Evolutionary conservation across 2,329 filamentous ascomycete genomes (phyloP), one percentile per base, ranked within the genome.

Genomic region (Fusarium concolor): DNA sequence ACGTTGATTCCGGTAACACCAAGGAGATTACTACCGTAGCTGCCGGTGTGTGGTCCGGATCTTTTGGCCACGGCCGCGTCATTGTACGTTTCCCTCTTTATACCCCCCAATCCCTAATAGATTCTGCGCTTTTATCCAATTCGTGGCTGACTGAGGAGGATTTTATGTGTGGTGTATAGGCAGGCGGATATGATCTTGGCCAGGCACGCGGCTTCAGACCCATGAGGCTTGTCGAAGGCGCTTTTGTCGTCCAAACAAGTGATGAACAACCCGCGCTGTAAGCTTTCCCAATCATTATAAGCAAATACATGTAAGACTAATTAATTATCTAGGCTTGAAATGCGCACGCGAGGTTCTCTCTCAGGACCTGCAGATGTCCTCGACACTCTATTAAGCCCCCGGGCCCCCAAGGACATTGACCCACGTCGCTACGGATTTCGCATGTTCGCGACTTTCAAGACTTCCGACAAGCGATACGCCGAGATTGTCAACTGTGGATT

Each of bases 21-120:
- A 80, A 83, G 59, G 84, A 85, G 67, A 84, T 84, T 74, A 83
- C 83, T 28, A 82, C 82, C 14, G 82, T 85, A 50, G 78, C 79
- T 10, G 80, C 79, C 11, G 83, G 84, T 3, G 77, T 75, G 12
- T 86, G 83, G 82, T 81, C 80, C 10, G 84, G 82, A 9, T 81
- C 78, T 2, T 85, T 84, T 76, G 83, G 83, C 47, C 80, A 82
- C 50, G 84, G 83, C 28, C 80, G 79, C 33, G 80, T 85, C 62
- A 74, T 84, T 79, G 71, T 84, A 79, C 68, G 79, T 76, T 55
- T n/a, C 20, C 24, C 41, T 44, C 18, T 33, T 45, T 35, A 22
- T n/a, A 15, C 14, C 42, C 17, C 17, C 26, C n/a, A 17, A 29
- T 29, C n/a, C 9, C 8, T 39, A 12, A 29, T 39, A 33, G 47